These are phyloP conservation scores for Scheffersomyces titani DNA, from an alignment of 1,139 yeast species.

Conservation along the genomic window DNA sequence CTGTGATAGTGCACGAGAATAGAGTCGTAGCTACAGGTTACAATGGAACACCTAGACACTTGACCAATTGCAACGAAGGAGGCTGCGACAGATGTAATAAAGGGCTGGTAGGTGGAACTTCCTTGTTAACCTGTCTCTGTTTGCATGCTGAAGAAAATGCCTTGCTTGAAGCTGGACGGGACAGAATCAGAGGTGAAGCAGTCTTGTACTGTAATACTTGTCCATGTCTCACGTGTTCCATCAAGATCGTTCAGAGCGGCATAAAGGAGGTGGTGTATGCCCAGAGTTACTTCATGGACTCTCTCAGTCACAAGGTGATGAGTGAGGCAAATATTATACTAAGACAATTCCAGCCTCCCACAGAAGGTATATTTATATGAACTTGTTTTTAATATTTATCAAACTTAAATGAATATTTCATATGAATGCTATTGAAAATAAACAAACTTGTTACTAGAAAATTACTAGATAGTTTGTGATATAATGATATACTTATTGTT, in stretches of 20 bases:
- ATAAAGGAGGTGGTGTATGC: conserved; percentile 92
- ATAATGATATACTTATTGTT: not conserved
- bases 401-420: not conserved
- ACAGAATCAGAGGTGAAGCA: conserved; percentile 53
- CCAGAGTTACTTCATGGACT: conserved; percentile 91
- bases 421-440: not conserved
- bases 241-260: conserved; percentile 92
- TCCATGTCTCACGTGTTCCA: conserved; percentile 94
- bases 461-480: not conserved
- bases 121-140: conserved; percentile 81
- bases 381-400: not conserved
- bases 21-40: conserved; percentile 95
- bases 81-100: conserved; percentile 88
- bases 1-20: conserved; percentile 84
- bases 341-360: conserved; percentile 73
- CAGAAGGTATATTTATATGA: conserved; percentile 42
- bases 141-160: conserved; percentile 98
- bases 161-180: conserved; percentile 88
- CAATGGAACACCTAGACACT: conserved; percentile 92
- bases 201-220: conserved; percentile 92
- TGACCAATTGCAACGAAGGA: conserved; percentile 89
- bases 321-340: conserved; percentile 70
- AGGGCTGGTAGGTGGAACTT: conserved; percentile 62
- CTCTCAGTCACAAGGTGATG: conserved; percentile 66
- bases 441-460: not conserved